Evolutionary conservation across 148 eudicot species (phyloP), one percentile per base, ranked within the genome.

Genomic region (Vaccinium vitisidaea): DNA sequence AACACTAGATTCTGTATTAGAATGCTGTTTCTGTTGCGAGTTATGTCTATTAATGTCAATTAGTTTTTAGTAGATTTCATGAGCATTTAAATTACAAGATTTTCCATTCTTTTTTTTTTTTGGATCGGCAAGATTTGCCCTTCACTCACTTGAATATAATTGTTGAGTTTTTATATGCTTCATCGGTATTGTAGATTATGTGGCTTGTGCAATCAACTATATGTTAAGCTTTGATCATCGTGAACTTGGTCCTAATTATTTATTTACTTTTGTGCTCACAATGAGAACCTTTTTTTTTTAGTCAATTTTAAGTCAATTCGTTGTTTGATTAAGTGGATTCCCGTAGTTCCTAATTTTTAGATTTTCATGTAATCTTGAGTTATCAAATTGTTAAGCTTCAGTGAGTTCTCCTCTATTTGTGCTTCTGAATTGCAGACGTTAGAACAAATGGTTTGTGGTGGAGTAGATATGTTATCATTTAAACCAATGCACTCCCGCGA

Each of bases 401-500:
- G 48, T 73, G 77, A 74, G 16, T 75, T 75, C 54, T 75, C 27
- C n/a, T 5, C 21, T 78, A 11, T 78, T 54, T 0, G n/a, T 54
- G 46, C 21, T 78, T 27, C 58, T 27, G 49, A 55, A 30, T 79
- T 79, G 82, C 32, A 79, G 82, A 79, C 59, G 32, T 79, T 79
- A 55, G 48, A 56, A 18, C 82, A 79, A 67, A 79, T 79, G 67
- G 82, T 79, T 79, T 55, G 9, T 43, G 82, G 61, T 79, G 82
- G 82, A 79, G 82, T 79, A 32, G 82, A 79, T 55, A 30, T 79
- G 36, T 55, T 79, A 2, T 55, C 82, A 79, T 79, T 79, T 55
- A 69, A 56, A 58, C 82, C 82, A 67, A 79, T 79, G 82, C 82
- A 79, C 48, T 56, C 69, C 11, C 65, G 82, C 6, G 82, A 79